Base-by-base conservation (phyloP, 768 basidiomycete genomes). In the Leccinum disarticulatum region DNA sequence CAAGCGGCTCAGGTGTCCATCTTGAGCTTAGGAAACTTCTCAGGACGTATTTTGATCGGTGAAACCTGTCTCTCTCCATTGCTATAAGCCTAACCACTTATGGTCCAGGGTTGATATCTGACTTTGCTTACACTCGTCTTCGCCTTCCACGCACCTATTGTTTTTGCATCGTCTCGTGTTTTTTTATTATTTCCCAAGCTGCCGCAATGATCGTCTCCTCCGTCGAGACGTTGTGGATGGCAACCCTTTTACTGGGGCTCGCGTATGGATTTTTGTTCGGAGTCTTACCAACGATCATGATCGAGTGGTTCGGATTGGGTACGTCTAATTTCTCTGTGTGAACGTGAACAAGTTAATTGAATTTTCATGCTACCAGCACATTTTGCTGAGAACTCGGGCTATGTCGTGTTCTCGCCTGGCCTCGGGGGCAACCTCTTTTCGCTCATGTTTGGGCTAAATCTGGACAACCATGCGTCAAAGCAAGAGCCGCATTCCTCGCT, bases 241-340 rank as follows among this genome's bases (percentile, higher is more conserved):
- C 70, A 17, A 74, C 69, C 30, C 66, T 70, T 19, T 54, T 75
- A 30, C 60, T 78, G 11, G 71, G 72, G 11, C 66, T 79, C 27
- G 85, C 87, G 0, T 89, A 94, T 64, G 93, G 93, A 4, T 80
- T 83, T 53, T 68, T 85, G 56, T 93, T 91, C 69, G 89, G 88
- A 2, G 75, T 89, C 47, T 80, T 83, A 67, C 90, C 91, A 0
- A 85, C 87, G n/a, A 79, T 95, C 31, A 80, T 84, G 54, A 80
- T 95, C 27, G 94, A 95, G 65, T 94, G 91, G 91, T 95, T 95
- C 65, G 93, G 93, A 8, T 78, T 95, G 67, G 77, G 91, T 91
- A 66, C 68, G 89, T 84, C 2, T 6, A 25, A 11, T 17, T 50
- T 28, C 58, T 14, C 11, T 43, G n/a, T n/a, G 4, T 31, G 10